Evolutionary conservation across 78 protist genomes (phyloP).

Genomic region (Goniomonas avonlea): DNA sequence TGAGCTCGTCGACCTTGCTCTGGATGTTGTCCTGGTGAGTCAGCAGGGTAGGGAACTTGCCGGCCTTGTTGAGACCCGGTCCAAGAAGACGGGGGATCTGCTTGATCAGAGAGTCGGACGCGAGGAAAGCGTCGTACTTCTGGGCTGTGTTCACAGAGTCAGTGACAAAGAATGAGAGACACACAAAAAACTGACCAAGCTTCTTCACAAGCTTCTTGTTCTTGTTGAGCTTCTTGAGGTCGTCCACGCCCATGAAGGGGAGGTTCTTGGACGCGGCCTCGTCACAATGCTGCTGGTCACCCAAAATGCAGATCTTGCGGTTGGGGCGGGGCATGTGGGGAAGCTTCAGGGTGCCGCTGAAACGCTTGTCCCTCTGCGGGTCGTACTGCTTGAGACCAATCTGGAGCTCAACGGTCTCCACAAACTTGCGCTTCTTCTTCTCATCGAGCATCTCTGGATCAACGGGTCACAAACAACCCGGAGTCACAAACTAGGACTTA

Average conservation of each 20-base stretch:
- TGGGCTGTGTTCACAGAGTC: too few species aligned
- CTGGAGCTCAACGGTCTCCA: conserved; percentile 97
- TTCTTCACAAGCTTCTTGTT: conserved; percentile 97
- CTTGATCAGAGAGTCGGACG: conserved; percentile 90
- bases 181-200: conserved; percentile 41
- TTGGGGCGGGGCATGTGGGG: conserved; percentile 51
- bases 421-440: conserved; percentile 64
- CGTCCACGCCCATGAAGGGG: conserved; percentile 80
- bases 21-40: conserved; percentile 72
- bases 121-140: conserved; percentile 94
- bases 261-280: conserved; percentile 73
- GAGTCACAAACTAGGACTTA: too few species aligned
- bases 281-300: conserved; percentile 87
- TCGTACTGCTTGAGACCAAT: conserved; percentile 97
- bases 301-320: conserved; percentile 83
- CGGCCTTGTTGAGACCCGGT: conserved; percentile 97
- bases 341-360: conserved; percentile 80
- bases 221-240: conserved; percentile 95
- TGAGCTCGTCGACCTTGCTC: conserved; percentile 70
- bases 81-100: conserved; percentile 95
- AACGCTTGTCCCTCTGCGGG: conserved; percentile 98
- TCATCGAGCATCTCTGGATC: neutral
- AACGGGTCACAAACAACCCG: too few species aligned
- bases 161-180: neutral
- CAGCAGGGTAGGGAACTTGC: conserved; percentile 97